phyloP scores from a whole-genome alignment of 2,329 filamentous ascomycete species.

The Colletotrichum eleusines region DNA sequence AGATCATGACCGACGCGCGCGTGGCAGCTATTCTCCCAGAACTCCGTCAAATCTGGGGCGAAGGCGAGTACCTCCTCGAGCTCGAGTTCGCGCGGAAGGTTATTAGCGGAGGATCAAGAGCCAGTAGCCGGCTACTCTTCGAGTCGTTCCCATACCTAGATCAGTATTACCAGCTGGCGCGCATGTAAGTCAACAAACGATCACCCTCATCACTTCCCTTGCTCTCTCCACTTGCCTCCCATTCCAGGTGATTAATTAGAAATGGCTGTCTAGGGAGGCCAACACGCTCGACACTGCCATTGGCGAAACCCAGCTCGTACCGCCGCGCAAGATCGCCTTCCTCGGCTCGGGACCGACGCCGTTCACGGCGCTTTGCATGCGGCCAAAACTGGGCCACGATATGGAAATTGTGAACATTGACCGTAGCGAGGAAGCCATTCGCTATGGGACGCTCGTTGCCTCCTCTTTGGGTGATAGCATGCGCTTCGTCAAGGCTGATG shows the following conservation, averaged over 20 bases:
- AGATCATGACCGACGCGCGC: background rate
- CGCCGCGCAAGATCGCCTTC: background rate
- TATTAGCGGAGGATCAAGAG: background rate
- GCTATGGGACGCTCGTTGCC: background rate
- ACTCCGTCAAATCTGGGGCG: background rate
- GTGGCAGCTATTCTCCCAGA: background rate
- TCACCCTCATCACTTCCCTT: no score
- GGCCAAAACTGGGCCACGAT: background rate
- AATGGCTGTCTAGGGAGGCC: background rate
- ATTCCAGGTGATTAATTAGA: no score
- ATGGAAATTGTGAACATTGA: background rate
- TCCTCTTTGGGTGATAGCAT: background rate
- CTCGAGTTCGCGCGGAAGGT: background rate
- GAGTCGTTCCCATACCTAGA: background rate
- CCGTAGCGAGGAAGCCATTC: background rate
- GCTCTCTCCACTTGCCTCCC: no score
- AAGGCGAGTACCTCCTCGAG: background rate
- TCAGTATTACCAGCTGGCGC: background rate
- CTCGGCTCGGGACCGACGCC: background rate
- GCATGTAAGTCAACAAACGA: background rate
- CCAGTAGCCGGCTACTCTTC: background rate
- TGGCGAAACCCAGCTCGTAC: background rate
- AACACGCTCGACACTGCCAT: background rate
- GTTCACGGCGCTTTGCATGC: background rate
- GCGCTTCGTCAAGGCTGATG: background rate